Percentiles rank a stretch among this genome's conserved stretches.
Conservation (phyloP, 2,329 filamentous ascomycete genomes). For the Aspergillus sp. region DNA sequence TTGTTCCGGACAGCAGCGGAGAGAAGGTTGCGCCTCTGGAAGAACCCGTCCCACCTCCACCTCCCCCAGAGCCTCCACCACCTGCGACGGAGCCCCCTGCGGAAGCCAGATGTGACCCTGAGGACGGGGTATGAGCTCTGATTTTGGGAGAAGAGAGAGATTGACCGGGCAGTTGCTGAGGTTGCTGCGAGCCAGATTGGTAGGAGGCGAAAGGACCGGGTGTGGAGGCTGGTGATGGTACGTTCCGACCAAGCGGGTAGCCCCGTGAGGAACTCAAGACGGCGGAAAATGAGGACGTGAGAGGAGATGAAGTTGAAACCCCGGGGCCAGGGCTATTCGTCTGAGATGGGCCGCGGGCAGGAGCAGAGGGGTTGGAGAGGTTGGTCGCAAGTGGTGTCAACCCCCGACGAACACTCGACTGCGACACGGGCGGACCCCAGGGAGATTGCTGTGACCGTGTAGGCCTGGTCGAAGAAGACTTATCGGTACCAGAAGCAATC, state of each 20-base stretch:
- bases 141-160: constrained; percentile 58
- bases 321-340: constrained; percentile 52
- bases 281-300: constrained; percentile 54
- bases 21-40: constrained; percentile 60
- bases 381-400: constrained; percentile 60
- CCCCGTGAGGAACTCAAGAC: constrained; percentile 52
- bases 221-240: constrained; percentile 55
- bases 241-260: constrained; percentile 52
- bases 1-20: constrained; percentile 59
- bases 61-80: constrained; percentile 51
- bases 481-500: constrained; percentile 53
- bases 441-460: constrained; percentile 52
- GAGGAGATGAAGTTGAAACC: constrained; percentile 51
- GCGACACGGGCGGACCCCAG: constrained; percentile 57
- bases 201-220: constrained; percentile 56
- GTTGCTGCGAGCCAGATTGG: constrained; percentile 56
- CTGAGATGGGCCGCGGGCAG: constrained; percentile 45
- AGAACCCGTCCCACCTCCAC: constrained; percentile 55
- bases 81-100: constrained; percentile 54
- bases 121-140: constrained; percentile 55
- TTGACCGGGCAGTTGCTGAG: constrained; percentile 46
- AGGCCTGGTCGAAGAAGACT: constrained; percentile 46
- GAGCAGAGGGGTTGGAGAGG: constrained; percentile 43
- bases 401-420: constrained; percentile 56
- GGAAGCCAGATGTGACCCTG: constrained; percentile 57